Conservation (phyloP, 2,329 filamentous ascomycete genomes). For the Cytospora piceicola region DNA sequence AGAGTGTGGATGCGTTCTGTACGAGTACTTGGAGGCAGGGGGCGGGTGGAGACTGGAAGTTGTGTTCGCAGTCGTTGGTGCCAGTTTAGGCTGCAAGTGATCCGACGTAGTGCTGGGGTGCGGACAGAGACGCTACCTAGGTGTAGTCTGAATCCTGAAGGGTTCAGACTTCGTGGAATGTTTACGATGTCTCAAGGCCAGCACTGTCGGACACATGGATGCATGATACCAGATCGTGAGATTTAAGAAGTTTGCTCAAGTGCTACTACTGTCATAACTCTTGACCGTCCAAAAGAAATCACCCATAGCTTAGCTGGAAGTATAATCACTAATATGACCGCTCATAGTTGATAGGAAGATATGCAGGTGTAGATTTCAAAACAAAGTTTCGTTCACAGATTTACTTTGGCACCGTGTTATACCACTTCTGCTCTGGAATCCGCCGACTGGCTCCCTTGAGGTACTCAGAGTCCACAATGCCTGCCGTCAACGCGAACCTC, state of each 20-base stretch:
- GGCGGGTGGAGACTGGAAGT: constrained; percentile 24
- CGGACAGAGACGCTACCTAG: neutral
- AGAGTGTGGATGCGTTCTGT: constrained; percentile 22
- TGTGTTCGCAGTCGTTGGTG: constrained; percentile 22
- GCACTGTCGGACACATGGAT: neutral
- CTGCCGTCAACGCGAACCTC: constrained; percentile 8
- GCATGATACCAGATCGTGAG: neutral
- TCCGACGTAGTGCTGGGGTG: neutral
- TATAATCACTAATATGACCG: too few species aligned
- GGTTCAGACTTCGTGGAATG: neutral
- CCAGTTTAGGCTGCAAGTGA: constrained; percentile 8
- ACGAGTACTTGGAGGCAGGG: constrained; percentile 29
- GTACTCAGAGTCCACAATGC: constrained; percentile 19
- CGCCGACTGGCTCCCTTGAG: neutral
- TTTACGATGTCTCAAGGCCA: neutral
- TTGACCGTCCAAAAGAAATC: neutral
- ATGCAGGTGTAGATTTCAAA: too few species aligned
- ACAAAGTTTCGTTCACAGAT: neutral
- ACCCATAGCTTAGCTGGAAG: neutral
- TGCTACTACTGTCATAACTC: neutral
- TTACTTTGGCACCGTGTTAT: neutral
- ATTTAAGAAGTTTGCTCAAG: neutral
- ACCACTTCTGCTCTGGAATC: neutral
- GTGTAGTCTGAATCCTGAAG: neutral
- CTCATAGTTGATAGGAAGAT: too few species aligned